Evolutionary conservation across 108 stramenopile genomes (phyloP).

Genomic region (Cyclotella sp.): DNA sequence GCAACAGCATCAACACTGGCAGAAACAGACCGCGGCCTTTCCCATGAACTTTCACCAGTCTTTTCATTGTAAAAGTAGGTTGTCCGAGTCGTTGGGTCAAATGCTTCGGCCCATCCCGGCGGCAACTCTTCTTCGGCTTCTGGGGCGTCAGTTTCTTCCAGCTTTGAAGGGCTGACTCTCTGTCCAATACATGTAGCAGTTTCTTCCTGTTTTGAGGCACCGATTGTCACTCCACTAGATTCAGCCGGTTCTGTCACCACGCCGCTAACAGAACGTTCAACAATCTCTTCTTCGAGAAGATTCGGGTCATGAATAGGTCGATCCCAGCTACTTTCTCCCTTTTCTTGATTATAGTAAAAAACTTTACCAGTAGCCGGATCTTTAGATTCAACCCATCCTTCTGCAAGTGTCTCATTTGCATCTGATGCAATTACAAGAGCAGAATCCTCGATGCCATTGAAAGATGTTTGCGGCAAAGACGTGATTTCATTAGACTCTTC

Average conservation of each 20-base stretch:
- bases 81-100: conserved; percentile 43
- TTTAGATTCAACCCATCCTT: conserved; percentile 50
- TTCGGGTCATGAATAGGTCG: conserved; percentile 13
- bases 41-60: conserved; percentile 85
- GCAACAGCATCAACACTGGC: neutral
- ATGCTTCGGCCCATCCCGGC: neutral
- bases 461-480: no score
- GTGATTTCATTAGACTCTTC: no score
- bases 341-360: conserved; percentile 41
- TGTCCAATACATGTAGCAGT: no score
- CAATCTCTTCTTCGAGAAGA: neutral
- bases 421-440: neutral
- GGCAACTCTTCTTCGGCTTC: no score
- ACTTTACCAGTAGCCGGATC: conserved; percentile 51
- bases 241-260: no score
- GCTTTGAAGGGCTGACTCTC: no score
- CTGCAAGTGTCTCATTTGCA: conserved; percentile 24
- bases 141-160: no score
- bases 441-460: no score
- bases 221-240: no score
- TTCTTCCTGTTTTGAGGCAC: no score
- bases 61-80: conserved; percentile 85
- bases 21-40: conserved; percentile 42
- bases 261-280: no score
- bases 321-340: conserved; percentile 50